Percentiles rank a stretch among this genome's conserved stretches.
Conservation (phyloP, 1,284 basidiomycete genomes). For the Cerrena zonata region DNA sequence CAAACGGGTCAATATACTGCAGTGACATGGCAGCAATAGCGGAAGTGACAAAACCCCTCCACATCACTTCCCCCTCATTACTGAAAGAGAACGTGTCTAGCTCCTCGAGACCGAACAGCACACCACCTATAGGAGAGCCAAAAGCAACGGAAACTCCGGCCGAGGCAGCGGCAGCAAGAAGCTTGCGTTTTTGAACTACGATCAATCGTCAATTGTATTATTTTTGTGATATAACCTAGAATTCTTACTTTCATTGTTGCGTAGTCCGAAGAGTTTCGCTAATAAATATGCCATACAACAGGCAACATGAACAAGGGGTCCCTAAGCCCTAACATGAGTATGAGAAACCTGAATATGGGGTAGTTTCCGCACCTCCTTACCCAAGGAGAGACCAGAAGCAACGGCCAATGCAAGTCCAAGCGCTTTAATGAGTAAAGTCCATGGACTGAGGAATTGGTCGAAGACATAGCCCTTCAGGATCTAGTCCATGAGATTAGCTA, state of each 20-base stretch:
- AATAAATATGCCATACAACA: conserved; percentile 63
- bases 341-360: not conserved
- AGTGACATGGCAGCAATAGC: conserved; percentile 65
- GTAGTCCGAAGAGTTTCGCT: conserved; percentile 49
- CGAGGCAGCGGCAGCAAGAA: conserved; percentile 63
- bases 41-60: conserved; percentile 72
- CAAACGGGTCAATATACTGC: conserved; percentile 71
- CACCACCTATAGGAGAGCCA: conserved; percentile 70
- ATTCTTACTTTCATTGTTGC: conserved; percentile 52
- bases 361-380: conserved; percentile 53
- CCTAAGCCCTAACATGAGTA: conserved; percentile 32
- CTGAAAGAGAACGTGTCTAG: conserved; percentile 55
- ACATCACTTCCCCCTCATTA: conserved; percentile 67
- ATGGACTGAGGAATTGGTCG: conserved; percentile 63
- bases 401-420: conserved; percentile 72
- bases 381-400: conserved; percentile 72
- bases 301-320: conserved; percentile 65
- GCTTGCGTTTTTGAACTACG: conserved; percentile 61
- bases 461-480: conserved; percentile 72
- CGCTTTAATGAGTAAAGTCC: conserved; percentile 73
- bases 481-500: conserved; percentile 28
- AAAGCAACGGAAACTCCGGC: conserved; percentile 74
- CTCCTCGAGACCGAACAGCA: conserved; percentile 69
- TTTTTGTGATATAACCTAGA: not conserved
- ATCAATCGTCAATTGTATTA: not conserved